Evolutionary conservation across 163 green algal genomes (phyloP), one percentile per base, ranked within the genome.

Genomic region (Chlamydomonas reinhardtii): DNA sequence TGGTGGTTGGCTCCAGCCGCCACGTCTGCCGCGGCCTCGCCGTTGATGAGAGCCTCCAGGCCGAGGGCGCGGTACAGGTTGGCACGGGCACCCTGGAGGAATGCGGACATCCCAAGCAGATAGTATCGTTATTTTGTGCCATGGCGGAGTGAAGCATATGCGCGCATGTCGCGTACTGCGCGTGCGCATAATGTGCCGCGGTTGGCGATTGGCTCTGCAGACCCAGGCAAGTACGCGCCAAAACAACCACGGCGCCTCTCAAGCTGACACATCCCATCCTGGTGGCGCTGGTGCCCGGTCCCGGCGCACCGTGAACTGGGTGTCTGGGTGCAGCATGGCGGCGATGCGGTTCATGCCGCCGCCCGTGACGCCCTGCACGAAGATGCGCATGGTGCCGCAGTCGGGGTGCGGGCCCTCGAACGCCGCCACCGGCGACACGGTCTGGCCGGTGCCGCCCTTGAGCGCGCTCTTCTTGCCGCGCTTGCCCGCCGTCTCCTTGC

Each of bases 331-430:
- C 34, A 88, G 25, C 9, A 71, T 80, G 29, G 65, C 71, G 34
- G 73, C 37, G 31, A 86, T 80, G 69, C 52, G 69, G 12, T 19
- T 27, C 6, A 15, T 20, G n/a, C 32, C 54, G 19, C n/a, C 25
- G 17, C 69, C 56, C 22, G 31, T 73, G 52, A 77, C 79, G 32
- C 79, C 69, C 79, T 88, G 82, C 62, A 83, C 11, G 1, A 83
- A 32, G 48, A 89, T 73, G n/a, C 70, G 69, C 83, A 89, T 89
- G 83, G 62, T 84, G 74, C 83, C 83, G 35, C 74, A 76, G 66
- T 89, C 83, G 14, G 83, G 83, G 65, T 89, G 83, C 56, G 68
- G 22, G 34, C 83, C 83, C 83, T 80, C 66, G 54, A 89, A 89
- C 12, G 83, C 65, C 27, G 15, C 29, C 35, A 52, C 20, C 20